phyloP scores from a whole-genome alignment of 2,329 filamentous ascomycete species.

The Penicillium sclerotiorum region DNA sequence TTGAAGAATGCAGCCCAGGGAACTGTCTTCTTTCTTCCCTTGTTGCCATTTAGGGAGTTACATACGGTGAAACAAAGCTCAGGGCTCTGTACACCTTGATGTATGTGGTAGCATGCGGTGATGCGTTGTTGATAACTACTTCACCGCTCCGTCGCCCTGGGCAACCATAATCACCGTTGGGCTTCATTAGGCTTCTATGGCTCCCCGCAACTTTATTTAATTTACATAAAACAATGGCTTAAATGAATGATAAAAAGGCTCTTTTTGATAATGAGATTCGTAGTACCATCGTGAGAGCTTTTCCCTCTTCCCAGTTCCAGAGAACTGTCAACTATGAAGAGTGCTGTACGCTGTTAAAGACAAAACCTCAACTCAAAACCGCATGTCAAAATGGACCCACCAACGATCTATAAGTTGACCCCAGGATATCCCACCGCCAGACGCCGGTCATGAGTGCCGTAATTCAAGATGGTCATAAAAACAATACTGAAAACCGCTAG shows the following conservation, averaged over 20 bases:
- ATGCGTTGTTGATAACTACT: constrained; percentile 12
- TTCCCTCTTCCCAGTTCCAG: no score
- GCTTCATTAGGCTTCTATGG: constrained; percentile 4
- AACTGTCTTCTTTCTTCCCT: no score
- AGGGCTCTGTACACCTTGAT: no score
- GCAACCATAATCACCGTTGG: constrained; percentile 10
- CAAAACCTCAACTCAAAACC: background rate
- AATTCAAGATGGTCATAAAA: background rate
- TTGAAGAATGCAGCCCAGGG: no score
- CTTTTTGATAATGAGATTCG: background rate
- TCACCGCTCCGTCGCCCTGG: constrained; percentile 24
- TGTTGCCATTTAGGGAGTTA: no score
- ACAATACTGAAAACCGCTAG: background rate
- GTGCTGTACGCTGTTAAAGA: background rate
- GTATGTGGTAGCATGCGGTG: background rate
- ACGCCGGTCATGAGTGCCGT: constrained; percentile 2
- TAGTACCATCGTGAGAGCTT: no score
- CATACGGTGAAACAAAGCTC: no score
- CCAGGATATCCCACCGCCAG: constrained; percentile 1
- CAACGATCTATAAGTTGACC: constrained; percentile 4
- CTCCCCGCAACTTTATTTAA: background rate
- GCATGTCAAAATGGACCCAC: background rate
- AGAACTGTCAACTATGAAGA: background rate
- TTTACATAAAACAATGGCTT: background rate
- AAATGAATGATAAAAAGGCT: background rate